A percentile compares a stretch with the other conserved stretches of the same genome.
phyloP scores from a whole-genome alignment of 192 early-diverging fungal genomes.

The Coemansia guatemalensis region DNA sequence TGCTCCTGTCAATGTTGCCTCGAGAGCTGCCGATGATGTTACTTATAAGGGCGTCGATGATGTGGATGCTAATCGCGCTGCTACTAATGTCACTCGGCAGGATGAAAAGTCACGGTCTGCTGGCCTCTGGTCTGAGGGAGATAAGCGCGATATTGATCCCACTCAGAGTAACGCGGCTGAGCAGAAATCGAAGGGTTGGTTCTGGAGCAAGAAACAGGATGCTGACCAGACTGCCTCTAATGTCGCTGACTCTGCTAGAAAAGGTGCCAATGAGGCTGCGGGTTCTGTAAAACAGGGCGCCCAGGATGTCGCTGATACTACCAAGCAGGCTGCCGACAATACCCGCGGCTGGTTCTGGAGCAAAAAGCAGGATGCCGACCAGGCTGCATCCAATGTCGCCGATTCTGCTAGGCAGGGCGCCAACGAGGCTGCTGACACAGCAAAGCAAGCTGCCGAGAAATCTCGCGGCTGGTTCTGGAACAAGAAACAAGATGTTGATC shows the following conservation, averaged over 20 bases:
- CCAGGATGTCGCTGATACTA: neutral
- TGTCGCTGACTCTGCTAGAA: neutral
- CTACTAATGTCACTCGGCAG: neutral
- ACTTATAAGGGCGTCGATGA: neutral
- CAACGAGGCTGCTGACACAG: constrained; percentile 1
- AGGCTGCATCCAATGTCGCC: neutral
- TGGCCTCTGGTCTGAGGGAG: neutral
- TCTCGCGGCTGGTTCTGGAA: constrained; percentile 27
- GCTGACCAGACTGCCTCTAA: constrained; percentile 7
- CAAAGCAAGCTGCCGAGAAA: constrained; percentile 14
- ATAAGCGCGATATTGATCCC: neutral
- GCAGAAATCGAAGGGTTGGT: constrained; percentile 6
- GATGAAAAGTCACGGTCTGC: neutral
- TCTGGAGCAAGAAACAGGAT: constrained; percentile 17
- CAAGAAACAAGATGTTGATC: constrained; percentile 22
- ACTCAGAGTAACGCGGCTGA: neutral
- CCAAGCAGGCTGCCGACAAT: constrained; percentile 17
- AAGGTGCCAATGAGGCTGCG: neutral
- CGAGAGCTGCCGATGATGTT: constrained; percentile 14
- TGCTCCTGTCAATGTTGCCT: constrained; percentile 3
- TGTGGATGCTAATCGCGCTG: constrained; percentile 6
- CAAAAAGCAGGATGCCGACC: constrained; percentile 22
- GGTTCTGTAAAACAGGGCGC: no score
- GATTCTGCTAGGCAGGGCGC: constrained; percentile 1
- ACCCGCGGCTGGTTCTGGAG: constrained; percentile 39